Percentiles rank a stretch among this genome's conserved stretches.
These are phyloP conservation scores for Pichia rugopelliculosa DNA, from an alignment of 805 yeast species.

Conservation along the genomic window DNA sequence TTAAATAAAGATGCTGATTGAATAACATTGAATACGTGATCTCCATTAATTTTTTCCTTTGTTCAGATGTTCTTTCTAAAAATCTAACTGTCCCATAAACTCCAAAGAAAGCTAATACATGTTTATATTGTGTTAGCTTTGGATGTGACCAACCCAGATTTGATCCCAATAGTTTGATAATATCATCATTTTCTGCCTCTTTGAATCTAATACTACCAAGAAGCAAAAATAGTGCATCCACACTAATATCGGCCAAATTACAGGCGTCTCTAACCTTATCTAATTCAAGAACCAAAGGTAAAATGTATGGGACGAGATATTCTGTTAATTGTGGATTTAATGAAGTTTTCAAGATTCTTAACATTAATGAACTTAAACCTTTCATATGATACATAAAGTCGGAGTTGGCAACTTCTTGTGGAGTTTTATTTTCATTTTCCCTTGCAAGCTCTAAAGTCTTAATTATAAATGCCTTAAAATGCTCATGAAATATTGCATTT, in stretches of 20 bases:
- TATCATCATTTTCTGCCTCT: slow-evolving; percentile 32
- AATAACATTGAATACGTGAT: slow-evolving; percentile 47
- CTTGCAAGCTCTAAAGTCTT: slow-evolving; percentile 33
- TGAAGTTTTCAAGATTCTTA: slow-evolving; percentile 46
- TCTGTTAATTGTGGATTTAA: slow-evolving; percentile 47
- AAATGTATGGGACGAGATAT: slow-evolving; percentile 41
- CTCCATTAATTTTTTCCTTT: slow-evolving; percentile 43
- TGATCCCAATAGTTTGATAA: slow-evolving; percentile 38
- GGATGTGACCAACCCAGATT: slow-evolving; percentile 31
- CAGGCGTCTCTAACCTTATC: slow-evolving; percentile 73
- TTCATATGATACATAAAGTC: slow-evolving; percentile 57
- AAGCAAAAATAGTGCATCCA: slow-evolving; percentile 38
- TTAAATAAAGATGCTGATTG: slow-evolving; percentile 62
- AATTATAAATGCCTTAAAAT: slow-evolving; percentile 38
- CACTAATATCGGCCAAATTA: slow-evolving; percentile 54
- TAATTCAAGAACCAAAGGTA: slow-evolving; percentile 64
- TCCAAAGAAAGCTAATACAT: slow-evolving; percentile 64
- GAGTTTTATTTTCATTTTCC: slow-evolving; percentile 29
- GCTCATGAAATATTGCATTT: slow-evolving; percentile 21
- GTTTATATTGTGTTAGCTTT: slow-evolving; percentile 54
- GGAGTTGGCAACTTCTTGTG: slow-evolving; percentile 53
- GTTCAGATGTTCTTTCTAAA: slow-evolving; percentile 40
- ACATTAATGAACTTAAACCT: slow-evolving; percentile 56
- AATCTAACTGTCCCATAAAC: slow-evolving; percentile 64
- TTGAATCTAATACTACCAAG: slow-evolving; percentile 44